Evolutionary conservation across 2,329 filamentous ascomycete species (phyloP), one percentile per base, ranked within the genome.

Genomic region (Alternaria burnsii): DNA sequence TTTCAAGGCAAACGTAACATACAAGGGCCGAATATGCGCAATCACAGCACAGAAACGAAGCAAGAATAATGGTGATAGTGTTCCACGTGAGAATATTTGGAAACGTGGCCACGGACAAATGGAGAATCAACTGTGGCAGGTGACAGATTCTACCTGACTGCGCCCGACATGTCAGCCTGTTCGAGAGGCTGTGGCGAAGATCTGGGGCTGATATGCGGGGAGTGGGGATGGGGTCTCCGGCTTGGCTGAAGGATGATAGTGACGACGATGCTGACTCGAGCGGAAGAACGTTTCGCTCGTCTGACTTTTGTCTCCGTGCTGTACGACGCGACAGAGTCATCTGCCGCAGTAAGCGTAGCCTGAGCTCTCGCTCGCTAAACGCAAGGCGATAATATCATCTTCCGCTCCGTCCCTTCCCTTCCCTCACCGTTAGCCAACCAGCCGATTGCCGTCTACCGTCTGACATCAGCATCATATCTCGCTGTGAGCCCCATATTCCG

Each of bases 401-500:
- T n/a, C 51, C 60, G 60, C 43, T 40, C 61, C 57, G 52, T 59
- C 51, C 60, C 52, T 58, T 52, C 47, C 47, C 54, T 56, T 54
- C 55, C 59, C 59, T 62, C 48, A 63, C 61, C 61, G 61, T 56
- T 63, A 36, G 46, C 46, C 16, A 16, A n/a, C 20, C 46, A 50
- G 20, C 46, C 46, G 46, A 34, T 22, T 22, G 53, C 61, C 52
- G 57, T 50, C 61, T 63, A 52, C 61, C 52, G 57, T 56, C 61
- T 63, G 57, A 63, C 59, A 52, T 63, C 61, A 63, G 61, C 61
- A 54, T 48, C 44, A 40, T 51, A 60, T 63, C 47, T 50, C 43
- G 24, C 32, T 24, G 11, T 12, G 46, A 48, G n/a, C 4, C 11
- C 20, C 30, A 16, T 48, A 12, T 34, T 48, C 30, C 30, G 30